A percentile compares a stretch with the other conserved stretches of the same genome.
Evolutionary conservation across 441 rosid species (phyloP).

Genomic region (Monsonia emarginata): DNA sequence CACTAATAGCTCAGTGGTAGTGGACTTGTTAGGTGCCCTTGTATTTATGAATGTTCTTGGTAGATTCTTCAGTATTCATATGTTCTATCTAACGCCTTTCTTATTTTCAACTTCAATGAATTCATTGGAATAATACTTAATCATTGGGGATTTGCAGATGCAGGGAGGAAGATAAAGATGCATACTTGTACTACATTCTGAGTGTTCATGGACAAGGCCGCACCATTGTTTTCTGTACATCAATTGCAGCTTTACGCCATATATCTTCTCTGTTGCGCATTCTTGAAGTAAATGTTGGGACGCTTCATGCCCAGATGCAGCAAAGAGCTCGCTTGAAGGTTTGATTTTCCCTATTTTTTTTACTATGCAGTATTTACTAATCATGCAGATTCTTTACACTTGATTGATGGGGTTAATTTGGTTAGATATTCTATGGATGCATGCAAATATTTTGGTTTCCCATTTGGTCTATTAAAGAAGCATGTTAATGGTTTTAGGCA

Average conservation of each 20-base stretch:
- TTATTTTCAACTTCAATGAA: not conserved
- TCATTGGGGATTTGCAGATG: slow-evolving; percentile 42
- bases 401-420: not conserved
- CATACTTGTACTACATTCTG: slow-evolving; percentile 70
- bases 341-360: slow-evolving; percentile 16
- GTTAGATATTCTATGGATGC: not conserved
- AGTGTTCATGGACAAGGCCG: slow-evolving; percentile 92
- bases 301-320: slow-evolving; percentile 89
- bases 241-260: slow-evolving; percentile 89
- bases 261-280: slow-evolving; percentile 60
- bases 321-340: slow-evolving; percentile 95
- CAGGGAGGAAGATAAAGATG: slow-evolving; percentile 83
- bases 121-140: slow-evolving; percentile 15
- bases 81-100: not conserved
- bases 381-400: not conserved
- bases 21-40: slow-evolving; percentile 2
- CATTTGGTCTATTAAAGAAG: not conserved
- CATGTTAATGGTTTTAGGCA: not conserved
- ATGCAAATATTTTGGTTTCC: not conserved
- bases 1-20: not conserved
- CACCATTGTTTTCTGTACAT: slow-evolving; percentile 88
- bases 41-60: not conserved
- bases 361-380: not conserved
- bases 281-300: slow-evolving; percentile 66
- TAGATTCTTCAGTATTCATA: not conserved